Conservation (phyloP, 2,329 filamentous ascomycete genomes). For the Cladosporium phlei region DNA sequence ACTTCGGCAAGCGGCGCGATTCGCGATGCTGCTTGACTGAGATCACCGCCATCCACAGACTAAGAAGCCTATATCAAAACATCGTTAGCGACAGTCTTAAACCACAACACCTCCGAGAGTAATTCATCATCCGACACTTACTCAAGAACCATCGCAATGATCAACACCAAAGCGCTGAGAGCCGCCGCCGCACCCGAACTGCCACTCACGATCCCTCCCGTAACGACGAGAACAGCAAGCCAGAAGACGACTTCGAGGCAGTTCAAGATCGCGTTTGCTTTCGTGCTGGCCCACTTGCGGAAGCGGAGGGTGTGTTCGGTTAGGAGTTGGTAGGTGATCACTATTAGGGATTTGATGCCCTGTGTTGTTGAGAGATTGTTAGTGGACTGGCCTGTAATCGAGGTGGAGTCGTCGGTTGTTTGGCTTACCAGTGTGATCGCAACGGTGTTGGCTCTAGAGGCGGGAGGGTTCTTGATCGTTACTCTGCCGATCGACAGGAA, state of each 20-base stretch:
- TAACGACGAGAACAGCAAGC: constrained; percentile 32
- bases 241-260: constrained; percentile 42
- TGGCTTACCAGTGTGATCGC: constrained; percentile 8
- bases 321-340: constrained; percentile 40
- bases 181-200: not conserved
- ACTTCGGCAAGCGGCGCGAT: too few relatives aligned
- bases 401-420: not conserved
- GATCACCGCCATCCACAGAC: constrained; percentile 8
- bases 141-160: constrained; percentile 7
- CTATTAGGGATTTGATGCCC: constrained; percentile 36
- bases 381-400: not conserved
- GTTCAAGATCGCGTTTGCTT: constrained; percentile 41
- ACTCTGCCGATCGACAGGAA: constrained; percentile 16
- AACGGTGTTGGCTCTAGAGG: constrained; percentile 17
- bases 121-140: not conserved
- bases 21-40: constrained; percentile 7
- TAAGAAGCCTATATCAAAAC: not conserved
- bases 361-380: not conserved
- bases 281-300: constrained; percentile 36
- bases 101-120: not conserved
- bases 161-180: not conserved
- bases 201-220: not conserved
- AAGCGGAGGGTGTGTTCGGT: constrained; percentile 34
- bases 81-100: not conserved
- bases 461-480: constrained; percentile 17